Evolutionary conservation across 352 stramenopile genomes (phyloP), one percentile per base, ranked within the genome.

Genomic region (Aphanomyces euteiches): DNA sequence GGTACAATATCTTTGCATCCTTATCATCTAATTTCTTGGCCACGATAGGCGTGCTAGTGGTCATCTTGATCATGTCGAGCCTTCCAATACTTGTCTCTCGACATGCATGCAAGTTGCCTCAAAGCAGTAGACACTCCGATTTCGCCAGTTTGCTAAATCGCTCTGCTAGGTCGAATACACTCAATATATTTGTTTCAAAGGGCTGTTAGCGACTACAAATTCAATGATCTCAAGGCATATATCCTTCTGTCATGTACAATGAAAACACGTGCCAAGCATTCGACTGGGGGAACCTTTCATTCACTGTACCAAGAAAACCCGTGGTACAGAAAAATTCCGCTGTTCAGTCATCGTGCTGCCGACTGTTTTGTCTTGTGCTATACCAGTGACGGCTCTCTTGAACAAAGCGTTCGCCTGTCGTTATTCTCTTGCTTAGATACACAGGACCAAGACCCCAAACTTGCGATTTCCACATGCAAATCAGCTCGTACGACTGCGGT

Each of bases 301-400:
- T 10, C 15, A 2, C 17, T 63, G 7, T 61, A 47, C 13, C 13
- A n/a, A 21, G 7, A 63, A 21, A n/a, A 60, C 12, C 45, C 64
- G 4, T 3, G 19, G 5, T 12, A 59, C n/a, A 61, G 56, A 39
- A n/a, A 47, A n/a, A 28, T 28, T 28, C 28, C 28, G 28, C 39
- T 56, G 21, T 61, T 70, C 3, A 70, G 40, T 39, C 56, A 21
- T 8, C 54, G 64, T 15, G 64, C 34, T 1, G 41, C 64, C 48
- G 64, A 70, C 39, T 70, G 64, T 39, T 70, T 70, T 36, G 47
- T 70, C 13, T 45, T 47, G 17, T 61, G 64, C 19, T 21, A 43
- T 17, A 15, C 19, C 54, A 34, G 28, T 3, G 7, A 63, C 8
- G 43, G 8, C 10, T 28, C n/a, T 8, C 10, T 70, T 12, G 50